Base-by-base conservation (phyloP, 768 basidiomycete species). In the Suillus bovinus region DNA sequence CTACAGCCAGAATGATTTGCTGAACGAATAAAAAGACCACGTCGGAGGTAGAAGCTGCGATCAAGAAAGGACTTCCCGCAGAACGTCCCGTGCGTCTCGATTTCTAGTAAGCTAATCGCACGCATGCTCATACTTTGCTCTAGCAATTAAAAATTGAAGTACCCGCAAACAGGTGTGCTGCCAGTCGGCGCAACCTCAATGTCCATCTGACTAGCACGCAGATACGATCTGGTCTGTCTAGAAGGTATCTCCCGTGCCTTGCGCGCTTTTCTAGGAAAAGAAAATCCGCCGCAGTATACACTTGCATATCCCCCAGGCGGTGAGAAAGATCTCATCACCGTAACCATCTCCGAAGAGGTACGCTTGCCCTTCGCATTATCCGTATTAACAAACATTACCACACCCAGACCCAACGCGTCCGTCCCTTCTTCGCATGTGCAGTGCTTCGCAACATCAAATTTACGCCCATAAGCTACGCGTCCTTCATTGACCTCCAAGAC, bases 401-500 rank as follows among this genome's bases (percentile, higher is more conserved):
- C 34, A 31, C 5, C 5, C 66, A 96, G 93, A 92, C 89, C 13
- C 81, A 86, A 57, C 83, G 84, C 76, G 86, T 99, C 67, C 87
- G 97, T 67, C 96, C 96, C 0, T 89, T 86, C 77, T 95, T 98
- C 69, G 94, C 94, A 6, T 90, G 90, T 61, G 96, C 95, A 11
- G 80, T 99, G 61, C 82, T 99, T 53, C 91, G 97, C 65, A 91
- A 96, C 70, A 78, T 98, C 70, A 87, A 86, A 67, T 96, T 99
- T 79, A 93, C 92, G 33, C 86, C 86, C 47, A 82, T 84, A 58
- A 94, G 93, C 42, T 99, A 99, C 72, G 91, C 90, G 29, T 95
- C 93, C 64, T 99, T 99, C 85, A 96, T 99, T 68, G 97, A 99
- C 72, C 80, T 99, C n/a, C 97, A 99, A 78, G 97, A 99, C 73